These are phyloP conservation scores for Citrullus colocynthis DNA, from an alignment of 306 rosid species.

Conservation along the genomic window DNA sequence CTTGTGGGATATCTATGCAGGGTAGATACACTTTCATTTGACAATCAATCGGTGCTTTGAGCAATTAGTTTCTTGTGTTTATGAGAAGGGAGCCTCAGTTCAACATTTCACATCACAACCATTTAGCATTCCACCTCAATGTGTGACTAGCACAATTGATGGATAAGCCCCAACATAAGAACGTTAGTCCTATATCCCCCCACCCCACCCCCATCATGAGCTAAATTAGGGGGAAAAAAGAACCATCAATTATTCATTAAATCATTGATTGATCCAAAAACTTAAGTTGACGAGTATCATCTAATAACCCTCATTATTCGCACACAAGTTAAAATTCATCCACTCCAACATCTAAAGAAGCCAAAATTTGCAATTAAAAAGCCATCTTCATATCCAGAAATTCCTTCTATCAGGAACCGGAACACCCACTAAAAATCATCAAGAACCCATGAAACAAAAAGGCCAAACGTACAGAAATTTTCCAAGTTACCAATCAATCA, in stretches of 20 bases:
- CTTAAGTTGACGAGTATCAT: too few species aligned
- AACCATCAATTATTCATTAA: neutral
- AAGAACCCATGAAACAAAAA: neutral
- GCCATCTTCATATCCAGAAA: neutral
- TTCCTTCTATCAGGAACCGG: neutral
- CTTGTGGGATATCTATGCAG: too few species aligned
- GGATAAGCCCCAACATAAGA: neutral
- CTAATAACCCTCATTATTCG: neutral
- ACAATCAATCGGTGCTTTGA: neutral
- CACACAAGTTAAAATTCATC: neutral
- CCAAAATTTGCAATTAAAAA: neutral
- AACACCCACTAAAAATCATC: neutral
- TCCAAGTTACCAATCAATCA: neutral
- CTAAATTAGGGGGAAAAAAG: neutral
- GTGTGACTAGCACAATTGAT: neutral
- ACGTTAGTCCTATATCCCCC: neutral
- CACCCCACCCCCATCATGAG: neutral
- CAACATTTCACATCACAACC: neutral
- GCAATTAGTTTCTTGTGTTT: neutral
- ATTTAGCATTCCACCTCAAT: neutral
- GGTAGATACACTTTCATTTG: too few species aligned
- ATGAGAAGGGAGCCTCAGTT: neutral
- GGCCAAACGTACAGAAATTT: neutral
- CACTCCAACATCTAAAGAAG: neutral
- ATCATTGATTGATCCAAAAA: too few species aligned